Conservation (phyloP, 2,329 filamentous ascomycete species). For the Pseudocercospora fijiensis region DNA sequence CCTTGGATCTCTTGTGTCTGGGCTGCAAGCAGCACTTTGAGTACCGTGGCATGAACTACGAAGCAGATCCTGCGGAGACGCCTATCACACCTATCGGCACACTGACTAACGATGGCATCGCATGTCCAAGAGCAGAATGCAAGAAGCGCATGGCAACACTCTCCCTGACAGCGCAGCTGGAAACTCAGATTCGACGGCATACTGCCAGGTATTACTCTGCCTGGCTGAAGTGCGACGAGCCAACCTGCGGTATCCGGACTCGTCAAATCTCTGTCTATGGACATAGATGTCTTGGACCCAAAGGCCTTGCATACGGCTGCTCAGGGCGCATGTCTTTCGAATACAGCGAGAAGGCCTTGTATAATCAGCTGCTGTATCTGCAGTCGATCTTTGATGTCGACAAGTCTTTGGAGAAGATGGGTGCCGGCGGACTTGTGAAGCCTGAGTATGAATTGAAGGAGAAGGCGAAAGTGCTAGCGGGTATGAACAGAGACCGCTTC, state of each 20-base stretch:
- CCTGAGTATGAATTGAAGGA: constrained; percentile 59
- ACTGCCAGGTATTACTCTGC: constrained; percentile 87
- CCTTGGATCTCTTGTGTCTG: constrained; percentile 76
- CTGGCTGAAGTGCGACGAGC: constrained; percentile 87
- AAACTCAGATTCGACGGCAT: constrained; percentile 75
- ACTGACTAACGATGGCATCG: constrained; percentile 71
- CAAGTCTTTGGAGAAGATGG: constrained; percentile 60
- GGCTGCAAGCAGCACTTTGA: constrained; percentile 69
- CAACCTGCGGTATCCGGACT: constrained; percentile 80
- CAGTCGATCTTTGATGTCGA: constrained; percentile 85
- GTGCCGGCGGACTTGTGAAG: constrained; percentile 33
- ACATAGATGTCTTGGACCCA: constrained; percentile 81
- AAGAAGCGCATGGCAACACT: constrained; percentile 64
- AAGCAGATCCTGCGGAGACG: constrained; percentile 31
- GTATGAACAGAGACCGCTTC: constrained; percentile 80
- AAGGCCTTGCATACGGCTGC: constrained; percentile 80
- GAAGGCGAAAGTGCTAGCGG: constrained; percentile 65
- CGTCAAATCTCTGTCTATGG: constrained; percentile 93
- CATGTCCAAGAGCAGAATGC: constrained; percentile 67
- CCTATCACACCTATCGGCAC: constrained; percentile 50
- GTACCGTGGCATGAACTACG: constrained; percentile 70
- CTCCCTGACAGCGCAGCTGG: constrained; percentile 80
- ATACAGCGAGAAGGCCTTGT: constrained; percentile 82
- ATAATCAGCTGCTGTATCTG: constrained; percentile 92
- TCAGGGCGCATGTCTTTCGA: constrained; percentile 85